A percentile compares a stretch with the other conserved stretches of the same genome.
These are phyloP conservation scores for Citrus reticulata DNA, from an alignment of 345 rosid genomes.

Conservation along the genomic window DNA sequence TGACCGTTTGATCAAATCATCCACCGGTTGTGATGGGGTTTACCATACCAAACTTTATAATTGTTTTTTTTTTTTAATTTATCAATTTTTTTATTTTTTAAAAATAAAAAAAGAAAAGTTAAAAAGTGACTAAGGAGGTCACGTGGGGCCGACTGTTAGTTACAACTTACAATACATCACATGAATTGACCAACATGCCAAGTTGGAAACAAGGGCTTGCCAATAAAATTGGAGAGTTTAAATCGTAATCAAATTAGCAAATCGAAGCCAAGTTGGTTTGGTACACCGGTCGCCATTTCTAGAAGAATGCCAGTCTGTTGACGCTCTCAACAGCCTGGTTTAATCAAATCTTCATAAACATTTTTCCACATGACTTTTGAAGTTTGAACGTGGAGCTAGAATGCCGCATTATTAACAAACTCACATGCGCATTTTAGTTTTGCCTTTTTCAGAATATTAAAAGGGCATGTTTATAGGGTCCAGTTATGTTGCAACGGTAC, in stretches of 20 bases:
- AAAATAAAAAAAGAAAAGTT: neutral
- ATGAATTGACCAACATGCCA: neutral
- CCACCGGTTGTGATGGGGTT: neutral
- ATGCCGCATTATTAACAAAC: no score
- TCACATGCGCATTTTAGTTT: neutral
- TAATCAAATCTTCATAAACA: no score
- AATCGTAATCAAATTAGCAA: neutral
- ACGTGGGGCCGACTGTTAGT: neutral
- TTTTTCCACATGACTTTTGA: neutral
- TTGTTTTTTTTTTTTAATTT: no score
- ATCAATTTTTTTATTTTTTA: no score
- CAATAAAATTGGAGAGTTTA: neutral
- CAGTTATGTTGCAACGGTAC: no score
- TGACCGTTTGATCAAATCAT: neutral
- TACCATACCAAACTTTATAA: no score
- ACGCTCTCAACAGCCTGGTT: neutral
- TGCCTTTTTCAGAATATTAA: no score
- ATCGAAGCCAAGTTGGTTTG: neutral
- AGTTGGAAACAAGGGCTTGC: neutral
- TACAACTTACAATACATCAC: neutral
- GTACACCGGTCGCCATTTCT: neutral
- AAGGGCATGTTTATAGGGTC: no score
- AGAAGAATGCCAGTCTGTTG: slow-evolving; percentile 2
- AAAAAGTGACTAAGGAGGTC: neutral
- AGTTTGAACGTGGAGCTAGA: no score